These are phyloP conservation scores for Euphorbia celastroides DNA, from an alignment of 441 rosid genomes.

Conservation along the genomic window DNA sequence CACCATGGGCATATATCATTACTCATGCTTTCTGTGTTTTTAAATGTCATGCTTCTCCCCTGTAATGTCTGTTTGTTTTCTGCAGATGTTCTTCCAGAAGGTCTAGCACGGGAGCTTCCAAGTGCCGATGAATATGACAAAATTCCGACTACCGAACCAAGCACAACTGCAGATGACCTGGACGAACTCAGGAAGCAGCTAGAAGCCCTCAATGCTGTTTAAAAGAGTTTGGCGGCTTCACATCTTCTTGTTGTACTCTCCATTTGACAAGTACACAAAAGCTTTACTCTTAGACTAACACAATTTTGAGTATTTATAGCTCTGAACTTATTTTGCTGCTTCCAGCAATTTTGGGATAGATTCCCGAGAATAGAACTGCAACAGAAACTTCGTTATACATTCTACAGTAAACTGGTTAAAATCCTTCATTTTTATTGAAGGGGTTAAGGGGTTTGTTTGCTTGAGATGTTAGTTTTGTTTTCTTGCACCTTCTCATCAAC, in stretches of 20 bases:
- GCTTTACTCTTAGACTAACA: constrained; percentile 1
- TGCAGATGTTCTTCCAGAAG: constrained; percentile 74
- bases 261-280: background rate
- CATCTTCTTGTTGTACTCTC: background rate
- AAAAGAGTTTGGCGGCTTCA: background rate
- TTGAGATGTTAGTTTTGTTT: no score
- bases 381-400: no score
- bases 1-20: background rate
- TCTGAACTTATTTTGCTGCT: background rate
- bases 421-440: no score
- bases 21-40: no score
- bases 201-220: constrained; percentile 74
- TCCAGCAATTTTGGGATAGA: no score
- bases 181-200: constrained; percentile 82
- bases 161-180: constrained; percentile 56
- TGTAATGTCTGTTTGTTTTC: background rate
- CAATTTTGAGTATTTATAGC: background rate
- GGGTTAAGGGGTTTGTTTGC: no score
- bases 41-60: background rate
- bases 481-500: no score
- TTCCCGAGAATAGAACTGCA: no score
- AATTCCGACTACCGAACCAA: constrained; percentile 31
- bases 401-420: no score
- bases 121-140: constrained; percentile 58
- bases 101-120: constrained; percentile 84